Base-by-base conservation (phyloP, 805 yeast genomes). In the Isabelozyma rhagii region DNA sequence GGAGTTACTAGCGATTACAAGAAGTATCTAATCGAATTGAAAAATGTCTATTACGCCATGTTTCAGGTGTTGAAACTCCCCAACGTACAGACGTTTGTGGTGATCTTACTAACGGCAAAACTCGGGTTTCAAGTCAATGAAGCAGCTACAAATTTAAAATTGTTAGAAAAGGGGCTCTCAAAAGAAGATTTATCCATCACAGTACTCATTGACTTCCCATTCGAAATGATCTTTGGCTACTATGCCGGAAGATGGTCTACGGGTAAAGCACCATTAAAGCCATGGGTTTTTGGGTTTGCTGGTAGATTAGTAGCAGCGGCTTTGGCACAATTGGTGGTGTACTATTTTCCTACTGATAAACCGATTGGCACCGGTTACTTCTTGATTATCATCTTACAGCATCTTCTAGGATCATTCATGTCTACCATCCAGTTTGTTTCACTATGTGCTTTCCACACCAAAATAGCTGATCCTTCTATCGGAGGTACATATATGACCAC, bases 401-500 rank as follows among this genome's bases (percentile, higher is more conserved):
- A 94, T 67, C 75, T 93, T 28, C 64, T 89, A 36, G 89, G 96
- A 14, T 87, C 96, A 8, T 92, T 94, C 68, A 89, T 93, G 96
- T 80, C 91, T 5, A 94, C 99, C 0, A 85, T 94, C 49, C 98
- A 93, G 68, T 93, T 94, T 71, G 98, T 94, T 15, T 87, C 96
- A 1, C 83, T 94, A 41, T 87, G 91, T 62, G 96, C 98, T 0
- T 94, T 94, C 76, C 97, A 93, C 69, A 93, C 97, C 3, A 84
- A 85, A 58, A 88, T 94, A 48, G 97, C 99, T 1, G 99, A 94
- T 64, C 98, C 99, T 0, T 69, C 84, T 15, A 89, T 94, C 59
- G 99, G 99, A 14, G 99, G 99, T 1, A 94, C 99, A 0, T 94
- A 94, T 66, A 93, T 94, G 98, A 94, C 99, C 0, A 85, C 96